Conservation (phyloP, 306 rosid genomes). For the Sesbania bispinosa region DNA sequence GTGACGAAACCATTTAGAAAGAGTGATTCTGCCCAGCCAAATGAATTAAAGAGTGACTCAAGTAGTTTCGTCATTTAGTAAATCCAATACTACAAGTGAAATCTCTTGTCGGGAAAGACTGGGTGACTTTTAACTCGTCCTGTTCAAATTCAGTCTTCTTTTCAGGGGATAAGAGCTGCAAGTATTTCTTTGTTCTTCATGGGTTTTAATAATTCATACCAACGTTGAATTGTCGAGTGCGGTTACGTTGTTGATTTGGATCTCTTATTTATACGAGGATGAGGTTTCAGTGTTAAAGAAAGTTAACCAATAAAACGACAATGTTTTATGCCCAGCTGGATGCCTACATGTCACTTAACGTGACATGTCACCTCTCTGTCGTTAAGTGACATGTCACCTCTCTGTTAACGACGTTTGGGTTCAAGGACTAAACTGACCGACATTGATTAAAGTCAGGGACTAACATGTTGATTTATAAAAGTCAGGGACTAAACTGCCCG, state of each 20-base stretch:
- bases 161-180: neutral
- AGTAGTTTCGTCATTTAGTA: slow-evolving; percentile 12
- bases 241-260: neutral
- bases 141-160: neutral
- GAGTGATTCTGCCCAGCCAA: slow-evolving; percentile 6
- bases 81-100: slow-evolving; percentile 12
- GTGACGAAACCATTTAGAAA: slow-evolving; percentile 1
- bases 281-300: neutral
- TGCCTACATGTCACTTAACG: no score
- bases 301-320: no score
- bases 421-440: no score
- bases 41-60: slow-evolving; percentile 18
- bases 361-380: no score
- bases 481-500: no score
- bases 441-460: no score
- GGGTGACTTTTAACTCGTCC: neutral
- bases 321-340: no score
- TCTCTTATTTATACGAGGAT: neutral
- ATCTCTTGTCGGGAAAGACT: slow-evolving; percentile 2
- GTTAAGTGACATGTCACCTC: no score
- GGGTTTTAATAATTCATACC: neutral
- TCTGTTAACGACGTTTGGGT: no score
- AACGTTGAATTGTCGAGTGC: slow-evolving; percentile 8
- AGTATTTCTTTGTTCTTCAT: no score
- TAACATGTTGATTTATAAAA: no score